A percentile compares a stretch with the other conserved stretches of the same genome.
These are phyloP conservation scores for Metarhizium rileyi DNA, from an alignment of 2,329 filamentous ascomycete genomes.

Conservation along the genomic window DNA sequence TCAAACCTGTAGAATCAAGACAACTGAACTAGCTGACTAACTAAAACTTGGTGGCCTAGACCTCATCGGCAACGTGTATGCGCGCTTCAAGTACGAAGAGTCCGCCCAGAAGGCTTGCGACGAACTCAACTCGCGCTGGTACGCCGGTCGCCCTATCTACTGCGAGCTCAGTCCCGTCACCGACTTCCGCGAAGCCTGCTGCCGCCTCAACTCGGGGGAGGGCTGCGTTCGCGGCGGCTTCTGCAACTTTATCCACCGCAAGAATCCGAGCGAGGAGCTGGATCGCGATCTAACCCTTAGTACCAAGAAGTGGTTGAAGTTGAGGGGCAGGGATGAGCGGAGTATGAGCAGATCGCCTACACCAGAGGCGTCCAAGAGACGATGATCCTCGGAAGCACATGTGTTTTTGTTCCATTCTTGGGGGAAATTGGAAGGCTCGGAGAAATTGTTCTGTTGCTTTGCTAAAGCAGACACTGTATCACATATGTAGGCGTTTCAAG, in stretches of 20 bases:
- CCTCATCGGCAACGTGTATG: slow-evolving; percentile 97
- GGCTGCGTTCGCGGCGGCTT: slow-evolving; percentile 94
- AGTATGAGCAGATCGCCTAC: slow-evolving; percentile 76
- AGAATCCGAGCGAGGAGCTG: slow-evolving; percentile 83
- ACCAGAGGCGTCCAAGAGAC: slow-evolving; percentile 69
- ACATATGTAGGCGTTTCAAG: slow-evolving; percentile 15
- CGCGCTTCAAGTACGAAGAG: slow-evolving; percentile 99
- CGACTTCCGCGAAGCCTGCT: slow-evolving; percentile 96
- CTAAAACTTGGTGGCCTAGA: slow-evolving; percentile 37
- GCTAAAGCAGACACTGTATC: neutral
- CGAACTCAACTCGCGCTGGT: slow-evolving; percentile 89
- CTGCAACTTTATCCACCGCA: slow-evolving; percentile 98
- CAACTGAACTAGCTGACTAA: too few relatives aligned
- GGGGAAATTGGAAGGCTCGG: neutral
- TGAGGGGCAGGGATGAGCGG: slow-evolving; percentile 72
- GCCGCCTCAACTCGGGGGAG: slow-evolving; percentile 85
- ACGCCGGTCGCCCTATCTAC: slow-evolving; percentile 93
- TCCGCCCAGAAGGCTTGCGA: slow-evolving; percentile 89
- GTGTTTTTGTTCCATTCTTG: neutral
- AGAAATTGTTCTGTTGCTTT: neutral
- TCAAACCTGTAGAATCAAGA: neutral
- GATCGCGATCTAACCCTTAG: slow-evolving; percentile 77
- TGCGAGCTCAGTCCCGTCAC: slow-evolving; percentile 95
- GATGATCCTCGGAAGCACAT: slow-evolving; percentile 20
- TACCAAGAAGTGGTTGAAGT: slow-evolving; percentile 94